A percentile compares a stretch with the other conserved stretches of the same genome.
These are phyloP conservation scores for Macrophomina tecta DNA, from an alignment of 2,329 filamentous ascomycete species.

Conservation along the genomic window DNA sequence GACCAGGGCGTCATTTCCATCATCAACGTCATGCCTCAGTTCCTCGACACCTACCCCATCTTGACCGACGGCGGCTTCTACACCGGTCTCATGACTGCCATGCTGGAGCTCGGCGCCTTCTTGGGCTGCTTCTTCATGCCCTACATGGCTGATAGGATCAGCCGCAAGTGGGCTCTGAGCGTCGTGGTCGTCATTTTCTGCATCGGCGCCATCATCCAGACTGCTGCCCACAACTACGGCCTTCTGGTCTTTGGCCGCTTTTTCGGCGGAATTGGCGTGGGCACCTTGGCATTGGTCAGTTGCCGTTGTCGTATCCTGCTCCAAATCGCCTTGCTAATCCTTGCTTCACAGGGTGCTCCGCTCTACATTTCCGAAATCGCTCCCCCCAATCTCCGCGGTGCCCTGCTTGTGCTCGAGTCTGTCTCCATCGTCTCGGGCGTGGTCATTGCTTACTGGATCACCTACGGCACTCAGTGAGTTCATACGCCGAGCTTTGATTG, in stretches of 20 bases:
- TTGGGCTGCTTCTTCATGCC: constrained; percentile 44
- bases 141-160: constrained; percentile 50
- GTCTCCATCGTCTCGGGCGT: constrained; percentile 51
- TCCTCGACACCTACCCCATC: constrained; percentile 47
- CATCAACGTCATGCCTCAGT: constrained; percentile 55
- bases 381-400: constrained; percentile 71
- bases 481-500: no score
- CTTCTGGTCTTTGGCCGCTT: constrained; percentile 41
- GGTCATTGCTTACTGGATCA: constrained; percentile 51
- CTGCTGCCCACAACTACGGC: constrained; percentile 36
- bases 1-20: constrained; percentile 43
- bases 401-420: constrained; percentile 52
- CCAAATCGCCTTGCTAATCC: constrained; percentile 49
- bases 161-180: constrained; percentile 51
- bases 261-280: constrained; percentile 41
- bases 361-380: constrained; percentile 83
- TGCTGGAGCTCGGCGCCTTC: constrained; percentile 51
- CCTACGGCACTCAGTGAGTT: constrained; percentile 49
- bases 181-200: constrained; percentile 54
- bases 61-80: constrained; percentile 40
- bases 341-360: constrained; percentile 40
- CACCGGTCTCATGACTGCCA: constrained; percentile 51
- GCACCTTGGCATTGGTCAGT: constrained; percentile 36
- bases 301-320: constrained; percentile 59
- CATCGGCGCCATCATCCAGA: constrained; percentile 52